Conservation (phyloP, 768 basidiomycete genomes). For the Amanita fuliginea region DNA sequence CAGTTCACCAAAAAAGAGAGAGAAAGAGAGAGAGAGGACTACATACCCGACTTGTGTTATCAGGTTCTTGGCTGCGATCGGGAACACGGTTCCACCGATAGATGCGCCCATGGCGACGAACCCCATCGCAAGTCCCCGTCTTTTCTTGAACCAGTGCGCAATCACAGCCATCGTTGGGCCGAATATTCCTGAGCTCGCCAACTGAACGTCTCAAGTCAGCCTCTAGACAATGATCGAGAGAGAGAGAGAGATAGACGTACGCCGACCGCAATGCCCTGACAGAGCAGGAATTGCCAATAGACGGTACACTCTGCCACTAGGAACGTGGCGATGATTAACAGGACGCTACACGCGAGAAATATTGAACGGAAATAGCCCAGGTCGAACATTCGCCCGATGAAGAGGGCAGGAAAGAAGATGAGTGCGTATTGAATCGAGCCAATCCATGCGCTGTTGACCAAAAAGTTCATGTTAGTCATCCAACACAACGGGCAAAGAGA, state of each 20-base stretch:
- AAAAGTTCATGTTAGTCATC: not conserved
- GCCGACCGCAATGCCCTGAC: slow-evolving; percentile 60
- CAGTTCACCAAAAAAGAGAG: not conserved
- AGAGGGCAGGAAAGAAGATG: slow-evolving; percentile 48
- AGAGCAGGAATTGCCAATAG: slow-evolving; percentile 74
- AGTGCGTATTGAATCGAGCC: slow-evolving; percentile 69
- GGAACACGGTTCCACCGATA: slow-evolving; percentile 58
- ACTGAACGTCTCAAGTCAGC: slow-evolving; percentile 13
- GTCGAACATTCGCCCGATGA: slow-evolving; percentile 65
- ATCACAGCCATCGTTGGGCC: slow-evolving; percentile 48
- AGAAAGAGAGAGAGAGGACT: not conserved
- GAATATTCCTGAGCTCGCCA: slow-evolving; percentile 48
- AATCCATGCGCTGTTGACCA: slow-evolving; percentile 66
- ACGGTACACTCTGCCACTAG: slow-evolving; percentile 59
- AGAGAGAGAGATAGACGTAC: slow-evolving; percentile 22
- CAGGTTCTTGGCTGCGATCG: slow-evolving; percentile 47
- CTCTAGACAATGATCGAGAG: no score
- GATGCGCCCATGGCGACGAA: slow-evolving; percentile 55
- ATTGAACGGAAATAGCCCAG: slow-evolving; percentile 52
- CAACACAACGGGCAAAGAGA: no score
- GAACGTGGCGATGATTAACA: slow-evolving; percentile 47
- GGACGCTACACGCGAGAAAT: slow-evolving; percentile 31
- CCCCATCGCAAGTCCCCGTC: slow-evolving; percentile 51
- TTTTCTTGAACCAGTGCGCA: slow-evolving; percentile 65
- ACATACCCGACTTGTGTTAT: slow-evolving; percentile 34